Evolutionary conservation across 2,329 filamentous ascomycete species (phyloP).

Genomic region (Penicillium janthinellum): DNA sequence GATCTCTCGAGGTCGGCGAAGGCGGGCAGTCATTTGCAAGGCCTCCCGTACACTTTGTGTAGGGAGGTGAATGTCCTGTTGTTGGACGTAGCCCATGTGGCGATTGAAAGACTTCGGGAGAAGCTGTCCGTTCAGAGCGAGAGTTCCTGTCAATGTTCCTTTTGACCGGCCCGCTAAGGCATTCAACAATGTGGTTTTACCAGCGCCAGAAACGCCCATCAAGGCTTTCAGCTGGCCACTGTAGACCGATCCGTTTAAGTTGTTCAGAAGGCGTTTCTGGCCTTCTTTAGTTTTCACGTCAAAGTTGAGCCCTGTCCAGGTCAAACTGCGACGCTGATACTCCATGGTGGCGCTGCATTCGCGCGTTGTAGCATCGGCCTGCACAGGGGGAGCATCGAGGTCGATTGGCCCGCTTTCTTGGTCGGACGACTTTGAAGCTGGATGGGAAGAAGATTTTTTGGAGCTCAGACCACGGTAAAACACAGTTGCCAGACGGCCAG

Average conservation of each 20-base stretch:
- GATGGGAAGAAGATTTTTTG: too few relatives aligned
- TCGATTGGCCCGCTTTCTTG: constrained; percentile 22
- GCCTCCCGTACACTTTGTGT: not conserved
- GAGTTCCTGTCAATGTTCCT: not conserved
- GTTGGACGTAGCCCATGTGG: not conserved
- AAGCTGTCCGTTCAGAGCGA: not conserved
- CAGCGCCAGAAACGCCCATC: not conserved
- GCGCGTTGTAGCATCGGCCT: not conserved
- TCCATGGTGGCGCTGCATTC: not conserved
- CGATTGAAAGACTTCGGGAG: not conserved
- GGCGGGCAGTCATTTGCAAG: not conserved
- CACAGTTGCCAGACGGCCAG: not conserved
- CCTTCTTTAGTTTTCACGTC: not conserved
- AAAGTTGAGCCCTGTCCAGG: not conserved
- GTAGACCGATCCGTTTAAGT: not conserved
- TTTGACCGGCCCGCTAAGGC: not conserved
- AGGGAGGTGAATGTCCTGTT: not conserved
- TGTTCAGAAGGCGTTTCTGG: not conserved
- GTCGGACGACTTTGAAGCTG: constrained; percentile 66
- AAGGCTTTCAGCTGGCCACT: not conserved
- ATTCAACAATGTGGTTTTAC: not conserved
- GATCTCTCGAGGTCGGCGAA: not conserved
- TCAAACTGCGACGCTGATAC: not conserved
- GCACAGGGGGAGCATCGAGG: not conserved
- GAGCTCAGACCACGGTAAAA: not conserved